Conservation (phyloP, 2,329 filamentous ascomycete species). For the Epichloe gansuensis region DNA sequence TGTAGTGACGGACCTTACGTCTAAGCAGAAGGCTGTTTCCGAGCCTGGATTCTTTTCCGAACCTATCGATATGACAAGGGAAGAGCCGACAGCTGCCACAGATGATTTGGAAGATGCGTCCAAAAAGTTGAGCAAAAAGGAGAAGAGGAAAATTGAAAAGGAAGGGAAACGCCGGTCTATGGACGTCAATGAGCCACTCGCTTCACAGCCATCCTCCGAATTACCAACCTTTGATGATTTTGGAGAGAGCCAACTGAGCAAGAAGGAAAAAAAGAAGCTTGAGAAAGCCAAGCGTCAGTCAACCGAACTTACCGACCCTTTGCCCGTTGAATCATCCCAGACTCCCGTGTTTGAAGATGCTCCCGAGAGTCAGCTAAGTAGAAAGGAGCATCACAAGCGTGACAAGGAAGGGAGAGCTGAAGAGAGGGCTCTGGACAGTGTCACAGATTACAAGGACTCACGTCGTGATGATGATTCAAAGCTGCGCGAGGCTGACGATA, state of each 20-base stretch:
- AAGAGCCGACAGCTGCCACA: slow-evolving; percentile 12
- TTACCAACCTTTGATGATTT: slow-evolving; percentile 10
- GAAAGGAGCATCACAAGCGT: slow-evolving; percentile 27
- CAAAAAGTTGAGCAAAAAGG: slow-evolving; percentile 32
- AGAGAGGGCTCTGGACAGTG: slow-evolving; percentile 12
- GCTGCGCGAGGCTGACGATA: slow-evolving; percentile 10
- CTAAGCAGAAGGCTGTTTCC: slow-evolving; percentile 9
- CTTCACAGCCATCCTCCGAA: not conserved
- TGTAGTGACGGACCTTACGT: slow-evolving; percentile 28
- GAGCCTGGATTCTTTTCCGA: slow-evolving; percentile 34
- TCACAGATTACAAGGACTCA: slow-evolving; percentile 14
- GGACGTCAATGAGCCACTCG: slow-evolving; percentile 7
- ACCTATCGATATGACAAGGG: slow-evolving; percentile 31
- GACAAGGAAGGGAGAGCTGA: slow-evolving; percentile 21
- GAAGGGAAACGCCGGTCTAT: slow-evolving; percentile 21
- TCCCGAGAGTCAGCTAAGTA: slow-evolving; percentile 17
- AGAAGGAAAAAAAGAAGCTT: slow-evolving; percentile 36
- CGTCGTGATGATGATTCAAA: slow-evolving; percentile 9
- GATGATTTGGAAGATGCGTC: slow-evolving; percentile 14
- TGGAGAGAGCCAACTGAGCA: slow-evolving; percentile 24
- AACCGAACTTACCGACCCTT: slow-evolving; percentile 5
- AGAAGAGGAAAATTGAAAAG: slow-evolving; percentile 35
- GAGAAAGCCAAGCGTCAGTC: slow-evolving; percentile 21
- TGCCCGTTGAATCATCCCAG: slow-evolving; percentile 2
- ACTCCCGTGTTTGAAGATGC: slow-evolving; percentile 12